These are phyloP conservation scores for Schwanniomyces vanrijiae DNA, from an alignment of 805 yeast genomes.

Conservation along the genomic window DNA sequence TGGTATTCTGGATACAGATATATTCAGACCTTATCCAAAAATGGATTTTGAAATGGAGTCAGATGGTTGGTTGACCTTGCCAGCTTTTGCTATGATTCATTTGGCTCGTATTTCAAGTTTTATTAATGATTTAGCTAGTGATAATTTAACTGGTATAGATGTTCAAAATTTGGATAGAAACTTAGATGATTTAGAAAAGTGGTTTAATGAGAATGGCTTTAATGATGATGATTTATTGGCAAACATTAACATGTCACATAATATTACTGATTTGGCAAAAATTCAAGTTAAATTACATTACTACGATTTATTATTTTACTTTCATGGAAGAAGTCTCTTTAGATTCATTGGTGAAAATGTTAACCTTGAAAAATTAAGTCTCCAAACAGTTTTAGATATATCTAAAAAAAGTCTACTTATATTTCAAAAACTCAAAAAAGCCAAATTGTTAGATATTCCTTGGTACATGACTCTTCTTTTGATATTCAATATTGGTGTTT, in stretches of 20 bases:
- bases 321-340: conserved; percentile 36
- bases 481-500: conserved; percentile 45
- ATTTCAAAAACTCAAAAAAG: conserved; percentile 25
- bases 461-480: conserved; percentile 53
- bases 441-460: conserved; percentile 37
- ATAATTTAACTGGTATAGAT: conserved; percentile 24
- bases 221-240: conserved; percentile 19
- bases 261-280: conserved; percentile 20
- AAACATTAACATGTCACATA: conserved; percentile 1
- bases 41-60: conserved; percentile 25
- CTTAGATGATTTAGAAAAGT: conserved; percentile 21
- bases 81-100: conserved; percentile 47
- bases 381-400: conserved; percentile 28
- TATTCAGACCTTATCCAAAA: conserved; percentile 32
- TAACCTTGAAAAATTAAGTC: conserved; percentile 27
- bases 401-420: conserved; percentile 29
- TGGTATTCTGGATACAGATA: conserved; percentile 35
- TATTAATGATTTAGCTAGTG: conserved; percentile 28
- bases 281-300: conserved; percentile 40
- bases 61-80: conserved; percentile 51
- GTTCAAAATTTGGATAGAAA: conserved; percentile 32
- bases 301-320: conserved; percentile 33
- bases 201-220: conserved; percentile 37
- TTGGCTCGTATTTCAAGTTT: conserved; percentile 39
- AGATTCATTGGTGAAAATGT: conserved; percentile 31